phyloP scores from a whole-genome alignment of 1,284 basidiomycete species.

The Ganoderma resinaceum region DNA sequence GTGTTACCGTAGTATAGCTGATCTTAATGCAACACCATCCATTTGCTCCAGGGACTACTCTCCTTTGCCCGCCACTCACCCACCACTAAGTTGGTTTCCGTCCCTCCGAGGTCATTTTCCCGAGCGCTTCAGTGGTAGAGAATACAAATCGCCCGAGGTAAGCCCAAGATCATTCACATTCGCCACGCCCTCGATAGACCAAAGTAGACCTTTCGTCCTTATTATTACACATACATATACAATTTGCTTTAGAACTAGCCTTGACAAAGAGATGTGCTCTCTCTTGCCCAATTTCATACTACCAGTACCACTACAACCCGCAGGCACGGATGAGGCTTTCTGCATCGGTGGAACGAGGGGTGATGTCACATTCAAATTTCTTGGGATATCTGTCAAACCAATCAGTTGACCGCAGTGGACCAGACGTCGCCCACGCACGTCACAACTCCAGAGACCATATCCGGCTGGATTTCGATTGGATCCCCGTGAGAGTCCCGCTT shows the following conservation, averaged over 20 bases:
- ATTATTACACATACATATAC: neutral
- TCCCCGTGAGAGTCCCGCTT: constrained; percentile 18
- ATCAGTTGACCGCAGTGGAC: neutral
- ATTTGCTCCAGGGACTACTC: neutral
- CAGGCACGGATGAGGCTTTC: constrained; percentile 5
- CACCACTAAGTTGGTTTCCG: neutral
- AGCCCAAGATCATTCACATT: neutral
- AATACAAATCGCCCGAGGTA: neutral
- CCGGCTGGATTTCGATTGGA: constrained; percentile 13
- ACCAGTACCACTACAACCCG: neutral
- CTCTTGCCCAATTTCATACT: neutral
- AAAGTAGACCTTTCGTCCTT: neutral
- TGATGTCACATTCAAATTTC: constrained; percentile 29
- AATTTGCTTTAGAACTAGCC: neutral
- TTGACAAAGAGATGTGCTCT: neutral
- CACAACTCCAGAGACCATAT: constrained; percentile 28
- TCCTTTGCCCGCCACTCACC: neutral
- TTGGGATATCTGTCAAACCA: constrained; percentile 19
- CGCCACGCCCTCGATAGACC: neutral
- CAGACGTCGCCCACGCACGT: constrained; percentile 15
- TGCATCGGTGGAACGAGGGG: constrained; percentile 21
- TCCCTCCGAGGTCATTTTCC: no score
- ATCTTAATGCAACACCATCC: constrained; percentile 6
- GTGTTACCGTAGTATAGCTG: constrained; percentile 2
- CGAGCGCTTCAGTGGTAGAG: neutral